Evolutionary conservation across 2,329 filamentous ascomycete species (phyloP).

Genomic region (Neobulgaria alba): DNA sequence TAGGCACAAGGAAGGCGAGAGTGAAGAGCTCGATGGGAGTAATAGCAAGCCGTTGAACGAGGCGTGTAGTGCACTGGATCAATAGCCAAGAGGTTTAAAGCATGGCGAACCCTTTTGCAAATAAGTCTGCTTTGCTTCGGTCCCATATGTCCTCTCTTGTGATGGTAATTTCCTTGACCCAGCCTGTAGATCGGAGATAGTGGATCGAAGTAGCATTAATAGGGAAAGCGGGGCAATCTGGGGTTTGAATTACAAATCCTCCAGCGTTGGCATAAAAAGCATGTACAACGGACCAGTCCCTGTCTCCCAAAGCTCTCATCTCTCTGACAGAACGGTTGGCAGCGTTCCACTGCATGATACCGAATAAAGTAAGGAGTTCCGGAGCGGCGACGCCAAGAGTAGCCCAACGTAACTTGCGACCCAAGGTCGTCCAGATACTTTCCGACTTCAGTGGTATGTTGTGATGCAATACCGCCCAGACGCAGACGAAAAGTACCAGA

Average conservation of each 20-base stretch:
- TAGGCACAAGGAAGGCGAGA: conserved; percentile 11
- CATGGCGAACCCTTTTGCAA: conserved; percentile 6
- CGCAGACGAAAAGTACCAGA: conserved; percentile 4
- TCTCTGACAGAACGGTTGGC: conserved; percentile 3
- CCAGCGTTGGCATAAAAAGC: conserved; percentile 7
- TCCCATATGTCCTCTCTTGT: conserved; percentile 7
- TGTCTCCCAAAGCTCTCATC: conserved; percentile 1
- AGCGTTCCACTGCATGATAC: conserved; percentile 6
- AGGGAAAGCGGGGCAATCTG: conserved; percentile 8
- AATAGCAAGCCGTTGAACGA: conserved; percentile 6
- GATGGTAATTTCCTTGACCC: no score
- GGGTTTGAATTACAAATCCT: conserved; percentile 2
- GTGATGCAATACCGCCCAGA: conserved; percentile 6
- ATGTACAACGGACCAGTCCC: conserved; percentile 3
- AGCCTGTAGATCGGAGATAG: conserved; percentile 6
- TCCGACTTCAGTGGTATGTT: conserved; percentile 3
- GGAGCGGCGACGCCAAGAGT: conserved; percentile 2
- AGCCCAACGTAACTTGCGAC: conserved; percentile 2
- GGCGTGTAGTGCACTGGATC: neutral
- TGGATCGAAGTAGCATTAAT: conserved; percentile 8
- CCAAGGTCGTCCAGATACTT: neutral
- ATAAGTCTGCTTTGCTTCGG: conserved; percentile 5
- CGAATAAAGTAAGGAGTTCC: conserved; percentile 4
- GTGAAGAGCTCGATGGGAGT: conserved; percentile 12
- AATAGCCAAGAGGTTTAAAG: conserved; percentile 5